Evolutionary conservation across 2,329 filamentous ascomycete genomes (phyloP).

Genomic region (Hypoxylon sp.): DNA sequence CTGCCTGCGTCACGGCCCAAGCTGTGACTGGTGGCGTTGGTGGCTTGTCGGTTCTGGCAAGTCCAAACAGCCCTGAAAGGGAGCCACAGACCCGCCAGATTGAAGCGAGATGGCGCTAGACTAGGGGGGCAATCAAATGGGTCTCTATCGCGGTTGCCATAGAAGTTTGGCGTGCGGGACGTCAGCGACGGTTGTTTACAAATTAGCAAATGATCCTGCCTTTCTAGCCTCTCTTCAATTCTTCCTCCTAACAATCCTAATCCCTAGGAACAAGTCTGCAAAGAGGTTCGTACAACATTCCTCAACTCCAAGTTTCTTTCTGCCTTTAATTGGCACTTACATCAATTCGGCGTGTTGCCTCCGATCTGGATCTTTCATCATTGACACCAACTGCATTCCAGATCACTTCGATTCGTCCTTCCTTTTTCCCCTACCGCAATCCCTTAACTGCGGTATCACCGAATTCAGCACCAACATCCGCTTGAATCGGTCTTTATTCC

Average conservation of each 20-base stretch:
- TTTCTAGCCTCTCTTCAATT: constrained; percentile 13
- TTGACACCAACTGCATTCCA: constrained; percentile 47
- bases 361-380: constrained; percentile 34
- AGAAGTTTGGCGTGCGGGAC: constrained; percentile 41
- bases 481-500: constrained; percentile 35
- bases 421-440: constrained; percentile 37
- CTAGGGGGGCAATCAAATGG: constrained; percentile 7
- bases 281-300: constrained; percentile 42
- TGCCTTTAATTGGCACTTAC: constrained; percentile 28
- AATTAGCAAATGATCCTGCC: constrained; percentile 32
- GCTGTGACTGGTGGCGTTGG: constrained; percentile 4
- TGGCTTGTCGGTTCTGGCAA: constrained; percentile 4
- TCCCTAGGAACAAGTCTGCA: constrained; percentile 25
- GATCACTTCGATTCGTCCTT: constrained; percentile 36
- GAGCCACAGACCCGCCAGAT: constrained; percentile 6
- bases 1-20: not conserved
- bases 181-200: constrained; percentile 49
- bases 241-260: constrained; percentile 2
- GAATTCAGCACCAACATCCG: constrained; percentile 33
- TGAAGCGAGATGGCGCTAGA: constrained; percentile 25
- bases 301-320: constrained; percentile 33
- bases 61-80: not conserved
- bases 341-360: constrained; percentile 26
- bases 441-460: constrained; percentile 25
- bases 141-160: constrained; percentile 49